Percentiles rank a stretch among this genome's conserved stretches.
These are phyloP conservation scores for Tripidium arundinaceum DNA, from an alignment of 202 grass and related monocot species.

Conservation along the genomic window DNA sequence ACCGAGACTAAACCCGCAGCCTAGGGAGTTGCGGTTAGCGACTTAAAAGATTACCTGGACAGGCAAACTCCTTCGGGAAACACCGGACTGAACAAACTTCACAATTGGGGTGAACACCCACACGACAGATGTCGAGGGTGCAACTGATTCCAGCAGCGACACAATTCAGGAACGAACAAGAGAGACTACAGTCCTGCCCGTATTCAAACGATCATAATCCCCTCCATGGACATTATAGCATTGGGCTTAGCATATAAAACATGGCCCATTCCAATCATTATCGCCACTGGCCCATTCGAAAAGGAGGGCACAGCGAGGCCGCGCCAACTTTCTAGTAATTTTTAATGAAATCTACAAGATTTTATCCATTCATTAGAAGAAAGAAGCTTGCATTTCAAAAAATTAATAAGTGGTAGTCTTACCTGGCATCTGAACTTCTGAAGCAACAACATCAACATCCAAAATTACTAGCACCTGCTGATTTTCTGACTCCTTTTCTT, in stretches of 20 bases:
- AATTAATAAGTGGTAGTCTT: not conserved
- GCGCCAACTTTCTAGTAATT: not conserved
- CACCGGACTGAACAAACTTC: not conserved
- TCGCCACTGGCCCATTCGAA: not conserved
- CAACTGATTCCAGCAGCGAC: too few species aligned
- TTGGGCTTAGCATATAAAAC: too few species aligned
- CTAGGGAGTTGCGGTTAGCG: too few species aligned
- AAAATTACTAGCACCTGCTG: conserved; percentile 39
- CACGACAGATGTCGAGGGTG: not conserved
- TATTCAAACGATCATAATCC: too few species aligned
- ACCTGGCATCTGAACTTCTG: conserved; percentile 10
- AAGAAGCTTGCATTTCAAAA: not conserved
- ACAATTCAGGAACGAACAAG: too few species aligned
- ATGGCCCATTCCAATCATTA: too few species aligned
- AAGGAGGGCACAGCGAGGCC: not conserved
- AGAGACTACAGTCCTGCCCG: too few species aligned
- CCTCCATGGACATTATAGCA: too few species aligned
- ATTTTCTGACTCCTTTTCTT: conserved; percentile 48
- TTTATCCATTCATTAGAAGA: not conserved
- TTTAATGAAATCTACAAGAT: not conserved
- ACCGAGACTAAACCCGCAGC: too few species aligned
- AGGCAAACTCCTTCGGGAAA: not conserved
- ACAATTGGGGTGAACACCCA: not conserved
- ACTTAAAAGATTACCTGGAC: not conserved
- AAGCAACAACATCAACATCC: conserved; percentile 33